phyloP scores from a whole-genome alignment of 1,139 yeast species.

The Candida tetrigidarum region DNA sequence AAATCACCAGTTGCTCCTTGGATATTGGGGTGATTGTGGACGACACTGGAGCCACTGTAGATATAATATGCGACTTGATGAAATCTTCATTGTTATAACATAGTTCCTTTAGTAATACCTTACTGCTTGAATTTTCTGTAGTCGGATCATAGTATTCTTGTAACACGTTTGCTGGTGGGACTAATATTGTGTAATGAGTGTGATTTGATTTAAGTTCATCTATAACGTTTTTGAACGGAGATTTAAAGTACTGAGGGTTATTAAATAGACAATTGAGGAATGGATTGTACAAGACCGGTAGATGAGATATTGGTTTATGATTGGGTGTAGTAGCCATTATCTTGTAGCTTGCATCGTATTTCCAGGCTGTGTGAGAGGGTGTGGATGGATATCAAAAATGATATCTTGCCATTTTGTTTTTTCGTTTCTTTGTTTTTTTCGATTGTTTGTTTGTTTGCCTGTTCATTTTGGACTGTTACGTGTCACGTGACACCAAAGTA shows the following conservation, averaged over 20 bases:
- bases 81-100: slow-evolving; percentile 68
- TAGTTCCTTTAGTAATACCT: slow-evolving; percentile 52
- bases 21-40: slow-evolving; percentile 45
- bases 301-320: slow-evolving; percentile 21
- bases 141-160: slow-evolving; percentile 56
- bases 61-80: slow-evolving; percentile 68
- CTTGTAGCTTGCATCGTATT: slow-evolving; percentile 2
- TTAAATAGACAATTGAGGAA: slow-evolving; percentile 70
- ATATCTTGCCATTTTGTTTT: slow-evolving; percentile 1
- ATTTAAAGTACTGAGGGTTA: slow-evolving; percentile 57
- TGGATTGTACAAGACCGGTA: slow-evolving; percentile 60
- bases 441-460: background rate
- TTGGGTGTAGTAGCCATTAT: slow-evolving; percentile 13
- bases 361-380: background rate
- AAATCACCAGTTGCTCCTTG: slow-evolving; percentile 47
- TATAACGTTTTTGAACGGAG: slow-evolving; percentile 54
- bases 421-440: background rate
- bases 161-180: slow-evolving; percentile 61
- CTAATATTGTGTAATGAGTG: slow-evolving; percentile 56
- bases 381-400: background rate
- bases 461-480: too few relatives aligned
- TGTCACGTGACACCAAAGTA: too few relatives aligned
- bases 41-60: slow-evolving; percentile 36
- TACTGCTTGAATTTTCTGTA: slow-evolving; percentile 31
- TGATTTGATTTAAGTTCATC: slow-evolving; percentile 44